Base-by-base conservation (phyloP, 1,284 basidiomycete genomes). In the Austroboletus niveus region DNA sequence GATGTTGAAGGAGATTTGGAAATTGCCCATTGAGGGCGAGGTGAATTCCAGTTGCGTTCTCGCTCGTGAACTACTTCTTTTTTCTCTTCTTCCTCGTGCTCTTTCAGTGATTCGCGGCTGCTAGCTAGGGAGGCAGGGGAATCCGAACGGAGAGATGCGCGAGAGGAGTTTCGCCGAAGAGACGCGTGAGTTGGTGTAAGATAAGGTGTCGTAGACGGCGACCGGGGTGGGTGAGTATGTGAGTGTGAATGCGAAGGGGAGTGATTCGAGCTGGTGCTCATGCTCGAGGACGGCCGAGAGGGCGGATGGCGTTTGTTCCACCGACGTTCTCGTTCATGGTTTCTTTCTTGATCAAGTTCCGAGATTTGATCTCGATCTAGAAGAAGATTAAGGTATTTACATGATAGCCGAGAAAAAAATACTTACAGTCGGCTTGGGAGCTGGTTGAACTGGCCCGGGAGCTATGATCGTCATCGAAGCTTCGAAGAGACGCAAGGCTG, bases 1-100 rank as follows among this genome's bases (percentile, higher is more conserved):
- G 58, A 52, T 36, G 48, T 4, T 27, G 56, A 42, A 15, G 66
- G 63, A 7, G 65, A 62, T 40, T 54, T 61, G 27, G 63, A 52
- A 29, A 31, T 36, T 1, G 52, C 54, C 81, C 82, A 84, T 48
- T 73, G 74, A 12, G 80, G 82, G 39, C 72, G 74, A 14, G 76
- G 77, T 5, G 81, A 75, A 62, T 80, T 81, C 83, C 83, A 84
- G 61, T 84, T 84, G 38, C 79, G 69, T 60, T 79, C 76, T 20
- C 76, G 68, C 38, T 65, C 60, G 47, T 81, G 76, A 15, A 65
- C 52, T 8, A 72, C 53, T 54, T 76, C 79, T 6, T 63, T 63
- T 52, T 65, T 62, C 35, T 72, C 60, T 47, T 71, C 73, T 31
- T 66, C 57, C 3, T 67, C 62, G 12, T 53, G 68, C n/a, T 73